Evolutionary conservation across 1,139 yeast species (phyloP), one percentile per base, ranked within the genome.

Genomic region (Hansenula sp.): DNA sequence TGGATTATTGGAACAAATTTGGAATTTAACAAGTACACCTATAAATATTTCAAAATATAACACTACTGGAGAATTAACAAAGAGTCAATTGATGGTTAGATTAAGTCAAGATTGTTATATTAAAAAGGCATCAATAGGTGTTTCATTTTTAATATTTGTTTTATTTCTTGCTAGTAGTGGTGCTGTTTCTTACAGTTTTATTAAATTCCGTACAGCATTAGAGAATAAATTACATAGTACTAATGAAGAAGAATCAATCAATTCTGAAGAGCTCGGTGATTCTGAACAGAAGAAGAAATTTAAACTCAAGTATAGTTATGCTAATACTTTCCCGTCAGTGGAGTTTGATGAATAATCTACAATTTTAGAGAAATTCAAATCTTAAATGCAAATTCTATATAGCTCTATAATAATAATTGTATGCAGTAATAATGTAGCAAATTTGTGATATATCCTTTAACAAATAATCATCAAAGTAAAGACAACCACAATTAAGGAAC

Each of bases 21-120:
- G 27, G 25, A 43, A 44, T 25, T 25, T 43, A 24, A 40, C 47
- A 8, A 21, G 31, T 16, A 18, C 32, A 11, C 40, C 37, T 6
- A 19, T 44, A 9, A 28, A 26, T 11, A 12, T 42, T 4, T 31
- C 42, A 9, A 27, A 25, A 17, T 40, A 44, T 12, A 38, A 39
- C 11, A 29, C 47, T 11, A 35, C 22, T 20, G 39, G 36, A 2
- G 29, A 26, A 16, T 10, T 30, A 10, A 40, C 38, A 22, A 42
- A 43, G 20, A 32, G 25, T 32, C 21, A 43, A n/a, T 21, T 45
- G 6, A 16, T 41, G 8, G 34, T 45, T 8, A 19, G 32, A 12
- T 22, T 45, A 14, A 41, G 43, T n/a, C 38, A 43, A 17, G 44
- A 45, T 28, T 45, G 44, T 19, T 35, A 31, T 7, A 34, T 45